Conservation (phyloP, 352 stramenopile species). For the Globisporangium acanthophoron region DNA sequence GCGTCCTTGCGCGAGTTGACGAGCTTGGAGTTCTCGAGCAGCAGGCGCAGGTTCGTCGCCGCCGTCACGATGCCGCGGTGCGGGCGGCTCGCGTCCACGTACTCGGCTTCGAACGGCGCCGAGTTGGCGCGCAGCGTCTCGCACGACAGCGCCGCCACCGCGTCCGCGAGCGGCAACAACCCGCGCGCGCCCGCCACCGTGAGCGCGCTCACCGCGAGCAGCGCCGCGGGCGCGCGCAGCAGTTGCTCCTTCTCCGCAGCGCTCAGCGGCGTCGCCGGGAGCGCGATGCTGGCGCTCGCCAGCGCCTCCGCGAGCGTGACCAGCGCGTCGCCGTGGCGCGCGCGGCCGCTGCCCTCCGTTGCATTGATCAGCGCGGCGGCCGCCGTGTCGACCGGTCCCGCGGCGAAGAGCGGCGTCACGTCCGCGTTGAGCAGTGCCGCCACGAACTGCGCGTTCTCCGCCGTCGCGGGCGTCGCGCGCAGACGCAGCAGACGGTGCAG, state of each 20-base stretch:
- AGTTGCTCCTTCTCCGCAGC: constrained; percentile 34
- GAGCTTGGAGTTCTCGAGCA: constrained; percentile 87
- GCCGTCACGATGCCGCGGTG: constrained; percentile 86
- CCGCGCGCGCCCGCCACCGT: constrained; percentile 58
- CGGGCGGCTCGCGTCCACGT: constrained; percentile 71
- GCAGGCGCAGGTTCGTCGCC: constrained; percentile 77
- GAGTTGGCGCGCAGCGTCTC: constrained; percentile 63
- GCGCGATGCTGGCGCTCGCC: constrained; percentile 17
- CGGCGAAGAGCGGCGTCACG: constrained; percentile 27
- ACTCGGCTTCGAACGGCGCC: constrained; percentile 78
- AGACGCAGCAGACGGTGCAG: constrained; percentile 18
- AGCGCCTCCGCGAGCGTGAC: constrained; percentile 18
- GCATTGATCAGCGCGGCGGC: constrained; percentile 24
- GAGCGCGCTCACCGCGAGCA: constrained; percentile 53
- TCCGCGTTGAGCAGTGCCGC: constrained; percentile 56
- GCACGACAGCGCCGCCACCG: constrained; percentile 78
- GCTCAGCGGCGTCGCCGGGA: constrained; percentile 30
- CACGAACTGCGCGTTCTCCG: constrained; percentile 40
- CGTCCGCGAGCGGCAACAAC: constrained; percentile 61
- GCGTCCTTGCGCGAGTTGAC: constrained; percentile 50
- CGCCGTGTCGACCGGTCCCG: constrained; percentile 18
- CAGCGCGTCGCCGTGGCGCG: constrained; percentile 9
- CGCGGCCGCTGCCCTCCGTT: constrained; percentile 23
- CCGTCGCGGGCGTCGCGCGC: constrained; percentile 17
- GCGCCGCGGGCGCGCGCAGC: constrained; percentile 22